Conservation (phyloP, 169 alveolate species). For the Eimeria sp. region DNA sequence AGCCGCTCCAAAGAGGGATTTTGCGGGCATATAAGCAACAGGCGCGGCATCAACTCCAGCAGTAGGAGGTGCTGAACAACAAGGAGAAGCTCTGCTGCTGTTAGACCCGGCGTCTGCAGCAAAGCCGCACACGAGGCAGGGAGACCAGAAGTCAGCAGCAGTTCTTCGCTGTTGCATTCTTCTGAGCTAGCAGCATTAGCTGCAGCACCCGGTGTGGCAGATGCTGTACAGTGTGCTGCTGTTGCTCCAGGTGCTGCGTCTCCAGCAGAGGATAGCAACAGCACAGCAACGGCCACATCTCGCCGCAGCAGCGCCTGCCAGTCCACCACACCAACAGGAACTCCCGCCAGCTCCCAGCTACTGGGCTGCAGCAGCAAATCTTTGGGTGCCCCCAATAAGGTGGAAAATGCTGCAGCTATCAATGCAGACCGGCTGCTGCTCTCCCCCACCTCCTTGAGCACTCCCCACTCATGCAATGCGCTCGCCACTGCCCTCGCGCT, state of each 20-base stretch:
- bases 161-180: not conserved
- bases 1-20: not conserved
- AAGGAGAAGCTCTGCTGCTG: constrained; percentile 38
- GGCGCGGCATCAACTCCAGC: constrained; percentile 61
- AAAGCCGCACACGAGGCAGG: constrained; percentile 19
- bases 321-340: constrained; percentile 6
- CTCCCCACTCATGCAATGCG: constrained; percentile 14
- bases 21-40: not conserved
- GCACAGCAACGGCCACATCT: constrained; percentile 40
- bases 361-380: constrained; percentile 51
- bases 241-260: constrained; percentile 13
- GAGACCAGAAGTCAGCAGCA: constrained; percentile 10
- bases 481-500: constrained; percentile 6
- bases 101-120: constrained; percentile 66
- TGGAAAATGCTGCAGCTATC: constrained; percentile 49
- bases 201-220: constrained; percentile 31
- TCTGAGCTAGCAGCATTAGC: not conserved
- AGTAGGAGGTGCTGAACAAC: constrained; percentile 65
- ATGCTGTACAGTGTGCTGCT: not conserved
- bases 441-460: constrained; percentile 35
- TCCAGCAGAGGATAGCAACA: constrained; percentile 42
- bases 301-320: constrained; percentile 64
- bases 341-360: constrained; percentile 38
- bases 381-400: constrained; percentile 14
- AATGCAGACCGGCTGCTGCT: constrained; percentile 24